Evolutionary conservation across 2,329 filamentous ascomycete species (phyloP), one percentile per base, ranked within the genome.

Genomic region (Fusarium staphyleae): DNA sequence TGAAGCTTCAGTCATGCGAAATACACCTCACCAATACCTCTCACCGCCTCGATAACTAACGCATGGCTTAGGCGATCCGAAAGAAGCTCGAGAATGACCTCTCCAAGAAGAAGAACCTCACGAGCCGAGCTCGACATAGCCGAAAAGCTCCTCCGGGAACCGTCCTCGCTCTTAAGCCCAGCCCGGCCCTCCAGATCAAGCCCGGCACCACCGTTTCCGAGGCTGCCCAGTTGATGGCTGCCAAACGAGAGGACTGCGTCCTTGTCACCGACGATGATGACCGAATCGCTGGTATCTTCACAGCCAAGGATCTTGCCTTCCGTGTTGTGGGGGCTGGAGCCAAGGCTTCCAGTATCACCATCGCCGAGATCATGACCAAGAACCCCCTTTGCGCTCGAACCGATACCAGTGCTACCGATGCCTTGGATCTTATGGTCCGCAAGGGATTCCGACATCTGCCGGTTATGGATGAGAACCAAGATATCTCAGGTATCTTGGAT

Each of bases 401-500:
- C 52, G 95, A 99, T 72, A 99, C 95, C 28, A 98, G 93, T 75
- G 95, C 95, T 29, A 99, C 95, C 35, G 95, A 99, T 80, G 95
- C 95, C 26, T 79, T 99, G 60, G 93, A 99, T 75, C 82, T 98
- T 52, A 99, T 99, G 95, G 95, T 99, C 51, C 85, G 93, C 66
- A 98, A 98, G 78, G 95, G 95, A 14, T 99, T 99, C 81, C 87
- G 95, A 66, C 95, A 99, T 79, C 76, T 99, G 70, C 95, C 95
- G 3, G 95, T 99, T 63, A 99, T 99, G 95, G 95, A 99, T 75
- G 95, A 99, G 80, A 98, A 99, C 75, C 95, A 99, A 76, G 93
- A 99, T 71, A 99, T 99, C 59, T 96, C 93, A 7, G 95, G 95
- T 79, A 93, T 99, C 64, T 80, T 99, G 48, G 95, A 99, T 75